Evolutionary conservation across 2,329 filamentous ascomycete genomes (phyloP).

Genomic region (Plectosphaerella sp.): DNA sequence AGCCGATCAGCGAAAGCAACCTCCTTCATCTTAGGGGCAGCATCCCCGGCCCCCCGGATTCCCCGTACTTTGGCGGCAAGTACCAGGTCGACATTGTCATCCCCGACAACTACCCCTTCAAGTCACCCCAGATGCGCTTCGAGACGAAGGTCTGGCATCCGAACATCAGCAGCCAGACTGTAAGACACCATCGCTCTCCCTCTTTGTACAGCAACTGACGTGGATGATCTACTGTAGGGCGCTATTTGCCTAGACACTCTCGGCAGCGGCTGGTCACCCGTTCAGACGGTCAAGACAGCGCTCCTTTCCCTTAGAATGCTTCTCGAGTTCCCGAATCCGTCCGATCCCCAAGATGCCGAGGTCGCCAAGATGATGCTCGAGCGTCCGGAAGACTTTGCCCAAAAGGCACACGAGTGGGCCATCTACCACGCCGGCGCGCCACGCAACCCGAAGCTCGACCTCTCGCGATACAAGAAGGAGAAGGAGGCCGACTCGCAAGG

Average conservation of each 20-base stretch:
- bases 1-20: constrained; percentile 61
- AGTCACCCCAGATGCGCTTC: constrained; percentile 86
- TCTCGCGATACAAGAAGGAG: constrained; percentile 36
- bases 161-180: constrained; percentile 91
- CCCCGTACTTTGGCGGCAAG: constrained; percentile 84
- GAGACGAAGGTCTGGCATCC: constrained; percentile 95
- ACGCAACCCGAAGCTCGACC: constrained; percentile 26
- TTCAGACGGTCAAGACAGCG: constrained; percentile 93
- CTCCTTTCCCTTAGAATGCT: constrained; percentile 90
- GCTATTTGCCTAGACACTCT: constrained; percentile 96
- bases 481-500: constrained; percentile 50
- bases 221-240: constrained; percentile 52
- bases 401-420: constrained; percentile 86
- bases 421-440: constrained; percentile 78
- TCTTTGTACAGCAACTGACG: not conserved
- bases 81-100: constrained; percentile 84
- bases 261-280: constrained; percentile 85
- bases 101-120: constrained; percentile 87
- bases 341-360: constrained; percentile 94
- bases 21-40: constrained; percentile 78
- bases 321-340: constrained; percentile 88
- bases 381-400: constrained; percentile 72
- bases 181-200: constrained; percentile 39
- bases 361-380: constrained; percentile 86
- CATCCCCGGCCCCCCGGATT: constrained; percentile 84